phyloP scores from a whole-genome alignment of 2,329 filamentous ascomycete genomes.

The Sclerotinia nivalis region DNA sequence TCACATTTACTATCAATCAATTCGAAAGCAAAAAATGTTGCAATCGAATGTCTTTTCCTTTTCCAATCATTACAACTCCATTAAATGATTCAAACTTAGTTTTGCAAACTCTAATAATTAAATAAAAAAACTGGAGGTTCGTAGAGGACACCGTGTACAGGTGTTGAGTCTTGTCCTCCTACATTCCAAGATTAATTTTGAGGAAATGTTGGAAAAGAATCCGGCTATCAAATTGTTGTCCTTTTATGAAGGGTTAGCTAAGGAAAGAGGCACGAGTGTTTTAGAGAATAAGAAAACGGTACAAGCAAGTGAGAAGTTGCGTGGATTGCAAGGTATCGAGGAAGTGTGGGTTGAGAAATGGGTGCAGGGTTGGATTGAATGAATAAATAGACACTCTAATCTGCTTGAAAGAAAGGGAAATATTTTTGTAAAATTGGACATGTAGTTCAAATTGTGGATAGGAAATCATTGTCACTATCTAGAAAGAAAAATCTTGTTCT shows the following conservation, averaged over 20 bases:
- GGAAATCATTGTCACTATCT: too few species aligned
- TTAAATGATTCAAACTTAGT: too few species aligned
- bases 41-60: too few species aligned
- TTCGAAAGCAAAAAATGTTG: too few species aligned
- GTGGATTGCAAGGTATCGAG: background rate
- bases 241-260: background rate
- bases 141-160: too few species aligned
- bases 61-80: too few species aligned
- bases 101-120: too few species aligned
- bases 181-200: background rate
- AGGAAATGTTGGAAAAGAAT: background rate
- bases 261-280: background rate
- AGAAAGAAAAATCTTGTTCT: too few species aligned
- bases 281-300: background rate
- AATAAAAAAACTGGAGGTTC: too few species aligned
- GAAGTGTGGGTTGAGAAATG: background rate
- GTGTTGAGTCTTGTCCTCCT: too few species aligned
- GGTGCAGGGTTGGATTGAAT: background rate
- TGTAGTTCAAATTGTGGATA: too few species aligned
- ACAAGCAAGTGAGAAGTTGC: background rate
- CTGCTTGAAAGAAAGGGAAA: background rate
- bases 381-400: background rate
- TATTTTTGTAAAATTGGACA: background rate
- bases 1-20: too few species aligned
- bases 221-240: background rate